Percentiles rank a stretch among this genome's conserved stretches.
phyloP scores from a whole-genome alignment of 2,329 filamentous ascomycete species.

The Sphaerulina vaccinii region DNA sequence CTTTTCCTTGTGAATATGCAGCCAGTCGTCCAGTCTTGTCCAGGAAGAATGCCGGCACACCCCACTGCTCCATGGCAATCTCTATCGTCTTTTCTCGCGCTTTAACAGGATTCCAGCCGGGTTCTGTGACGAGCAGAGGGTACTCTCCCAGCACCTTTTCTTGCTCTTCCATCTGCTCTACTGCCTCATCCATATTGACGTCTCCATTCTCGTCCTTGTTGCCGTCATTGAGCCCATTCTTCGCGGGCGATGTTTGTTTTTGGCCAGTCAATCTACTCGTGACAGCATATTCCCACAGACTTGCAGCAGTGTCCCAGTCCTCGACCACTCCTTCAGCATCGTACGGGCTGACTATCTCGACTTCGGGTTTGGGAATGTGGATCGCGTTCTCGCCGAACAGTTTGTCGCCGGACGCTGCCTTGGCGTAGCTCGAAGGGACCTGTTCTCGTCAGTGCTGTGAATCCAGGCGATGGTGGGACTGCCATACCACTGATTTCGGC shows the following conservation, averaged over 20 bases:
- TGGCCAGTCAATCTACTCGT: constrained; percentile 81
- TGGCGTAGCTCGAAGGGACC: constrained; percentile 77
- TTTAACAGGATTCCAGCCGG: constrained; percentile 86
- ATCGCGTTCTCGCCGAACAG: constrained; percentile 91
- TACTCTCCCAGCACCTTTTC: constrained; percentile 84
- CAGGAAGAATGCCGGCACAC: constrained; percentile 89
- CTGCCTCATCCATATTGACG: constrained; percentile 56
- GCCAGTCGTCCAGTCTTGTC: constrained; percentile 85
- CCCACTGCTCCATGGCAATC: constrained; percentile 96
- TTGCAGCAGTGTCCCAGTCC: constrained; percentile 89
- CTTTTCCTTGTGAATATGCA: constrained; percentile 88
- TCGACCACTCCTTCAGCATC: constrained; percentile 84
- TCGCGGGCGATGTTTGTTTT: constrained; percentile 65
- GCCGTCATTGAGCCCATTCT: constrained; percentile 76
- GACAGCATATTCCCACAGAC: constrained; percentile 90
- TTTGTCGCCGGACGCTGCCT: constrained; percentile 52
- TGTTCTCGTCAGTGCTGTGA: not conserved
- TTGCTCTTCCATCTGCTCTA: constrained; percentile 55
- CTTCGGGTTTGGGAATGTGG: constrained; percentile 68
- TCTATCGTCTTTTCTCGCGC: constrained; percentile 91
- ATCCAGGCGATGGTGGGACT: not conserved
- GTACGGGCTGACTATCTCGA: constrained; percentile 92
- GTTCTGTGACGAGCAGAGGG: constrained; percentile 89
- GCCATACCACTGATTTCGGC: constrained; percentile 76
- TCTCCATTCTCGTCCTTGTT: constrained; percentile 50